Base-by-base conservation (phyloP, 352 stramenopile species). In the Phytophthora melonis region DNA sequence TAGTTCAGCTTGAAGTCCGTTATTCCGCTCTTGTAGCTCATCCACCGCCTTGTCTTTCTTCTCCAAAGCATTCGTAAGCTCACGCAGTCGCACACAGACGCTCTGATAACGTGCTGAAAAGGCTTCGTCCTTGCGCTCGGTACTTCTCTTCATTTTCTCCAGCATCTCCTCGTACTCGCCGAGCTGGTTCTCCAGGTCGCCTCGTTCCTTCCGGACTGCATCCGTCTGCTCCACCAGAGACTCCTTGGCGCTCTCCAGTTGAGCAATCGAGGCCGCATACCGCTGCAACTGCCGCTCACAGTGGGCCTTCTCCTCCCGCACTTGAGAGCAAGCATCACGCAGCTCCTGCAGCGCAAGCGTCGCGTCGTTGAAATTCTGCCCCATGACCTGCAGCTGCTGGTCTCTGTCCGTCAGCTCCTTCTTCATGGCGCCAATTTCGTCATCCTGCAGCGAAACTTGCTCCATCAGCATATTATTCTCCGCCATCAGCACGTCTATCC, bases 391-490 rank as follows among this genome's bases (percentile, higher is more conserved):
- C n/a, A 95, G 62, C 50, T 94, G 88, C n/a, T 88, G 64, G 27
- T 95, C 88, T 3, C 86, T 80, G 25, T 93, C 86, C 14, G 55
- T 60, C 3, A 94, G 68, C 32, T 94, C 86, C 34, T 90, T 91
- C 58, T 85, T 91, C 60, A 92, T 82, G 1, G 72, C 71, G 0
- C 67, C 78, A 34, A 95, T 77, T 50, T 95, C 88, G 25, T 89
- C 81, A 18, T 94, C 88, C 64, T 94, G 87, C 2, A 95, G 73
- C 3, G 88, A 92, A 1, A 93, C 77, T 78, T 95, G 88, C 49
- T 95, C 88, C 82, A 93, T 92, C 25, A 95, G 63, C 79, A 93
- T 86, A 32, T 80, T 90, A 54, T 95, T 95, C 67, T 95, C 88
- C 67, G 88, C 84, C 88, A 95, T 95, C 36, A 95, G 77, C 23